Base-by-base conservation (phyloP, 345 rosid genomes). In the Lagerstroemia speciosa region DNA sequence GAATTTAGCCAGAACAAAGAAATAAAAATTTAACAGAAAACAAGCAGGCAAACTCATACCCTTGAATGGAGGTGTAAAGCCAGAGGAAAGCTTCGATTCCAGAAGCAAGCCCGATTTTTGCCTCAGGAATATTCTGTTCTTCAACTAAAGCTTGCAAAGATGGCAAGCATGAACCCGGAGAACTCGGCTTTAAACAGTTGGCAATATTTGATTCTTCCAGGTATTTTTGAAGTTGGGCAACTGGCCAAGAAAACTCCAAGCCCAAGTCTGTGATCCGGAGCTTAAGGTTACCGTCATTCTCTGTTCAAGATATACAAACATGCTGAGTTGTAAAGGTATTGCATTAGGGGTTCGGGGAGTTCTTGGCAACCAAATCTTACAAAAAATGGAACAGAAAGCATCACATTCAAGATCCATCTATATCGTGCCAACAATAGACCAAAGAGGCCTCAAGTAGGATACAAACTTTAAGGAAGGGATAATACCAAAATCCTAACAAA, bases 61-160 rank as follows among this genome's bases (percentile, higher is more conserved):
- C 99, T 70, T 74, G 73, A 76, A 92, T 92, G 48, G 85, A 88
- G 71, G 88, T 80, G 84, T 90, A 92, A 69, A 95, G 69, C 94
- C 97, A 95, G 67, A 95, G 83, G 80, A 95, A 95, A 14, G 98
- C 93, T 10, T 67, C 70, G 61, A 90, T 79, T 67, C 98, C 99
- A 12, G 96, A 74, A 66, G 86, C 83, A 73, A 89, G 84, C 69
- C 87, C 84, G 68, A 80, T 75, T 67, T 76, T 85, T 52, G 80
- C 89, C 82, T 88, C 90, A 0, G 92, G 95, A 79, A 89, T 78
- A 68, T 78, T 74, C 72, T 89, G 85, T 77, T 88, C 96, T 53
- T 83, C 86, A 57, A 95, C 84, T 73, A 95, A 82, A 74, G 77
- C 16, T 27, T 58, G 63, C 63, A 27, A 58, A 26, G 29, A 0